Evolutionary conservation across 1,139 yeast genomes (phyloP).

Genomic region (Geotrichum fermentans): DNA sequence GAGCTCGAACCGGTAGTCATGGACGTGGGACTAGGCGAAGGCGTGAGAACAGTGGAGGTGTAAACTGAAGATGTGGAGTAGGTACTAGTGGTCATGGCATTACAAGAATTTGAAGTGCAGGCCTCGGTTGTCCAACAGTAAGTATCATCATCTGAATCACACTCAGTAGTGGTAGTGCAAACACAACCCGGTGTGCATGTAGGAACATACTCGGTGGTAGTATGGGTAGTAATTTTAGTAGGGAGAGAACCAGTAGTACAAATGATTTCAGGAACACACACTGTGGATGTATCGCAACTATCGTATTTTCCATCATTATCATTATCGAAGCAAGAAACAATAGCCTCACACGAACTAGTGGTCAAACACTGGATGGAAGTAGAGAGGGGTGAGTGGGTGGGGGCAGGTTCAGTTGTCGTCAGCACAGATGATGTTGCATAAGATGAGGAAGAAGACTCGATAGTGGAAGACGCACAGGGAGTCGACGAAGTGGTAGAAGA

Average conservation of each 20-base stretch:
- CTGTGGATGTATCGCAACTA: slow-evolving; percentile 32
- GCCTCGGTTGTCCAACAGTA: slow-evolving; percentile 1
- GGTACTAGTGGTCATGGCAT: slow-evolving; percentile 20
- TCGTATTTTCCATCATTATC: slow-evolving; percentile 38
- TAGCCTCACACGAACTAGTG: neutral
- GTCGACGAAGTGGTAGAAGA: no score
- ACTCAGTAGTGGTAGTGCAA: slow-evolving; percentile 39
- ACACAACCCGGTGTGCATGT: slow-evolving; percentile 1
- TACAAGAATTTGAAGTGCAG: slow-evolving; percentile 10
- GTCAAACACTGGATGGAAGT: neutral
- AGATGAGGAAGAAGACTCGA: no score
- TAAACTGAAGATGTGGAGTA: no score
- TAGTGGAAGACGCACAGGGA: no score
- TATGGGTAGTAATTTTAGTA: neutral
- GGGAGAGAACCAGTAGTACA: slow-evolving; percentile 33
- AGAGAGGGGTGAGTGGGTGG: neutral
- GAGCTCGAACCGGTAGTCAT: no score
- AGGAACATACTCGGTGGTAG: neutral
- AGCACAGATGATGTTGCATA: no score
- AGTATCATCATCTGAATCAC: slow-evolving; percentile 17
- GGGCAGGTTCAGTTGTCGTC: no score
- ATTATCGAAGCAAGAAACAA: slow-evolving; percentile 7
- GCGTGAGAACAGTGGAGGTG: no score
- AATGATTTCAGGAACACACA: slow-evolving; percentile 36
- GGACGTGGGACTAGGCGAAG: no score